Evolutionary conservation across 352 stramenopile species (phyloP).

Genomic region (Peronospora farinosa): DNA sequence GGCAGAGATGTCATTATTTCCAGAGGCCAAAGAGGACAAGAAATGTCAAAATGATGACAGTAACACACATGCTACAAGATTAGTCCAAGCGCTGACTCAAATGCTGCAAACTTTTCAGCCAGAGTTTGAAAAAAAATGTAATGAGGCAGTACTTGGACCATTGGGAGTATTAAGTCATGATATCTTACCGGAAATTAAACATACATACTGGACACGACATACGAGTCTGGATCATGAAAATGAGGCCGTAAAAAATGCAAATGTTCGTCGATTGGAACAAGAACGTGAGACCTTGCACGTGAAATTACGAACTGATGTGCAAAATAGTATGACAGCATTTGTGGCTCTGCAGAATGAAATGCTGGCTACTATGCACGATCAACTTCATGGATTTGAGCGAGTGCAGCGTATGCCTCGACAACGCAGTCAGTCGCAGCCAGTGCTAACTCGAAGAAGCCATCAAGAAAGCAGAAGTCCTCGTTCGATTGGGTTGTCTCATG

Average conservation of each 20-base stretch:
- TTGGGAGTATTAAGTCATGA: conserved; percentile 40
- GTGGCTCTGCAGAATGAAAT: conserved; percentile 46
- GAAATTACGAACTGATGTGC: conserved; percentile 40
- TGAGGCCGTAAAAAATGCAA: conserved; percentile 13
- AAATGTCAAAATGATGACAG: conserved; percentile 2
- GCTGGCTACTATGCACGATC: conserved; percentile 30
- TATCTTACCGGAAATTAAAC: conserved; percentile 63
- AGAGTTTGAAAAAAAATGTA: conserved; percentile 39
- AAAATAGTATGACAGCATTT: conserved; percentile 46
- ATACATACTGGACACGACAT: conserved; percentile 67
- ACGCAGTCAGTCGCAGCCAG: conserved; percentile 17
- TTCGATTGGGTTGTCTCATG: conserved; percentile 3
- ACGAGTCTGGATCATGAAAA: conserved; percentile 27
- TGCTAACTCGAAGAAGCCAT: conserved; percentile 16
- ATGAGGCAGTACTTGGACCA: conserved; percentile 37
- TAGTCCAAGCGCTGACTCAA: conserved; percentile 28
- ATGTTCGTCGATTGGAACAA: conserved; percentile 41
- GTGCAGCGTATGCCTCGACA: conserved; percentile 18
- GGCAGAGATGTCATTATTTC: conserved; percentile 46
- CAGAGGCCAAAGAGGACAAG: conserved; percentile 1
- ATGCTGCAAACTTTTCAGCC: conserved; percentile 36
- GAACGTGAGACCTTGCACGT: conserved; percentile 45
- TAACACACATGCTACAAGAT: conserved; percentile 16
- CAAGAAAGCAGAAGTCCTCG: conserved; percentile 1
- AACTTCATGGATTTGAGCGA: conserved; percentile 31